Percentiles rank a stretch among this genome's conserved stretches.
These are phyloP conservation scores for Catenaria anguillulae DNA, from an alignment of 371 early-diverging fungal species.

Conservation along the genomic window DNA sequence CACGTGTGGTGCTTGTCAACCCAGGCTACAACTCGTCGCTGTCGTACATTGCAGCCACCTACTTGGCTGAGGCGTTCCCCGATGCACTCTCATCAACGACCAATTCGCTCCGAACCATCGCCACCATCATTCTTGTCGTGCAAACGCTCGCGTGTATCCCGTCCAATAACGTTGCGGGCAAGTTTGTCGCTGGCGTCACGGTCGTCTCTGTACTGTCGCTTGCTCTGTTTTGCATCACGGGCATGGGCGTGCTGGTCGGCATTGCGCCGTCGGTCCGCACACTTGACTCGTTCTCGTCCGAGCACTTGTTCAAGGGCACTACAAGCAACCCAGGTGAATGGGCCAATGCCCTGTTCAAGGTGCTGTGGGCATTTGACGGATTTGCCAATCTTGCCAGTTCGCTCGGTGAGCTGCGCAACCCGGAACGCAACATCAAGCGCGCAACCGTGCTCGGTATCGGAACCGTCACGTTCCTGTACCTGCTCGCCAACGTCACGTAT, in stretches of 20 bases:
- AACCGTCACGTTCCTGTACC: constrained; percentile 15
- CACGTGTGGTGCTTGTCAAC: constrained; percentile 4
- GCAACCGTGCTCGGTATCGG: constrained; percentile 18
- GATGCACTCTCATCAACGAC: neutral
- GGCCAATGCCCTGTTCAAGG: constrained; percentile 4
- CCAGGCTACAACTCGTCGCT: constrained; percentile 6
- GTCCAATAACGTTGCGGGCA: constrained; percentile 4
- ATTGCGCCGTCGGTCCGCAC: neutral
- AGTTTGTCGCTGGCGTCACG: neutral
- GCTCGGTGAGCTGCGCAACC: constrained; percentile 19
- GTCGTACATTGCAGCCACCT: neutral
- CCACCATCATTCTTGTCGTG: neutral
- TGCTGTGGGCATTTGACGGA: constrained; percentile 3
- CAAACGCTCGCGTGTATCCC: neutral
- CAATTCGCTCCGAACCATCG: neutral
- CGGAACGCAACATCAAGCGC: constrained; percentile 19
- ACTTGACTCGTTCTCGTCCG: neutral
- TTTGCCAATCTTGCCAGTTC: constrained; percentile 10
- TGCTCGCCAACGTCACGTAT: constrained; percentile 21
- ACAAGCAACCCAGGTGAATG: neutral
- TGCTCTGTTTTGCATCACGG: neutral
- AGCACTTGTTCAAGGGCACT: neutral
- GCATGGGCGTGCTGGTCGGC: neutral
- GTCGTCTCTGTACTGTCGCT: neutral
- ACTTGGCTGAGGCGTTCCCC: neutral